A percentile compares a stretch with the other conserved stretches of the same genome.
phyloP scores from a whole-genome alignment of 495 filamentous ascomycete species.

The Penicillium waksmanii region DNA sequence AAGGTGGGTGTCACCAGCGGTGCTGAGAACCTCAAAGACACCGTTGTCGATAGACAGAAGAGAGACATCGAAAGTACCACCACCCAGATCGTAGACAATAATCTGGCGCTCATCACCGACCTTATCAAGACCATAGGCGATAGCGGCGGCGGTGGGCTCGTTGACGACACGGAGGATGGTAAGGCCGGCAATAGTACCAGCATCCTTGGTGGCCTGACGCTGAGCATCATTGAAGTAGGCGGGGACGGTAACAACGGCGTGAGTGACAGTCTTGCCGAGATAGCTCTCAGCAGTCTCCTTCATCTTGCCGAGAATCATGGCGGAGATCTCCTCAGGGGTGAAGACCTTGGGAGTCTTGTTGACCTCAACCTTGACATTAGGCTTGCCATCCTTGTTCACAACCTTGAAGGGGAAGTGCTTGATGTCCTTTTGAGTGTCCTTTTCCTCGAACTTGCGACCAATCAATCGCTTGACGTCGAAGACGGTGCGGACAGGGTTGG shows the following conservation, averaged over 20 bases:
- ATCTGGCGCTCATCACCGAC: conserved; percentile 84
- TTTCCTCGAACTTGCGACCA: conserved; percentile 85
- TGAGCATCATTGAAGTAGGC: conserved; percentile 99
- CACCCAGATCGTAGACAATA: conserved; percentile 97
- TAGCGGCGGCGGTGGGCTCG: conserved; percentile 94
- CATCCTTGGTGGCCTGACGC: conserved; percentile 97
- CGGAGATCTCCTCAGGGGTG: conserved; percentile 83
- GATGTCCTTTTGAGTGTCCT: conserved; percentile 79
- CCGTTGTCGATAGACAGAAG: conserved; percentile 96
- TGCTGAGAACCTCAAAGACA: conserved; percentile 97
- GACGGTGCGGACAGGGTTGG: conserved; percentile 86
- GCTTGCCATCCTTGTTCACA: conserved; percentile 79
- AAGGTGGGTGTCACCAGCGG: conserved; percentile 98
- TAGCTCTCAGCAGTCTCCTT: conserved; percentile 92
- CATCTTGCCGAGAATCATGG: conserved; percentile 88
- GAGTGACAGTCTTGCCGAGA: conserved; percentile 87
- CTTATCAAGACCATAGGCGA: conserved; percentile 94
- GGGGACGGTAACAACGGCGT: conserved; percentile 94
- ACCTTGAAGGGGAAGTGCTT: conserved; percentile 95
- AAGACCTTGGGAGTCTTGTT: conserved; percentile 73
- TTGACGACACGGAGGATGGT: conserved; percentile 97
- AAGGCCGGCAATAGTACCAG: conserved; percentile 91
- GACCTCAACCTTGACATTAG: conserved; percentile 76
- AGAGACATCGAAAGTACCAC: conserved; percentile 99
- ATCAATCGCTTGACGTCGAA: conserved; percentile 94